Percentiles rank a stretch among this genome's conserved stretches.
These are phyloP conservation scores for Stropharia rugosoannulata DNA, from an alignment of 768 basidiomycete species.

Conservation along the genomic window DNA sequence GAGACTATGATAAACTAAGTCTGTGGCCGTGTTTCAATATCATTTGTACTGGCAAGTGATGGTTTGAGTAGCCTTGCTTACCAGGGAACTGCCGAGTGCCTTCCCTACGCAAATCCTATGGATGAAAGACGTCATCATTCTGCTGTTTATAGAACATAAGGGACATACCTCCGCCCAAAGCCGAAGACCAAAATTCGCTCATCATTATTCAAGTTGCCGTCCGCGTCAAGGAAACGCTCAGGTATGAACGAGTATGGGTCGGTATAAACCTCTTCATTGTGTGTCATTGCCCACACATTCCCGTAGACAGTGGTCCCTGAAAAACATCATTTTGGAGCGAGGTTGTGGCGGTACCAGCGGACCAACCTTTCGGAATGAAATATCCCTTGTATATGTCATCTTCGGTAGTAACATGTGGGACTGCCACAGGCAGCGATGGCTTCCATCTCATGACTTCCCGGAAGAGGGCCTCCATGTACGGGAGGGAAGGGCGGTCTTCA, in stretches of 20 bases:
- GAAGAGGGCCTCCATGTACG: not conserved
- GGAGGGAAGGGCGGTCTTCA: not conserved
- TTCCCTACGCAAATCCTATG: not conserved
- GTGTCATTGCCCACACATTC: no score
- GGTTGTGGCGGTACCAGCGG: no score
- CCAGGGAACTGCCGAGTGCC: not conserved
- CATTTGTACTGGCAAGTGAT: no score
- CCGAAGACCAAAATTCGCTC: constrained; percentile 15
- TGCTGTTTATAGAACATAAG: not conserved
- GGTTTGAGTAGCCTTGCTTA: not conserved
- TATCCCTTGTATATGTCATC: constrained; percentile 6
- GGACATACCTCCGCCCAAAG: constrained; percentile 5
- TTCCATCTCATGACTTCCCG: constrained; percentile 2
- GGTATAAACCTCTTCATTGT: no score
- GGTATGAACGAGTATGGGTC: constrained; percentile 23
- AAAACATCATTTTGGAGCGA: constrained; percentile 21
- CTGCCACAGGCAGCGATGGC: not conserved
- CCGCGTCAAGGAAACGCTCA: constrained; percentile 23
- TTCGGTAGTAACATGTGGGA: not conserved
- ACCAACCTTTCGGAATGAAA: constrained; percentile 1
- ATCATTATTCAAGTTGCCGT: constrained; percentile 14
- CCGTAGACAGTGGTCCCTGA: not conserved
- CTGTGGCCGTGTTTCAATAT: no score
- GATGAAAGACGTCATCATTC: not conserved
- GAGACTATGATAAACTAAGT: no score